phyloP scores from a whole-genome alignment of 179 eudicot genomes.

The Carnegiea gigantea region DNA sequence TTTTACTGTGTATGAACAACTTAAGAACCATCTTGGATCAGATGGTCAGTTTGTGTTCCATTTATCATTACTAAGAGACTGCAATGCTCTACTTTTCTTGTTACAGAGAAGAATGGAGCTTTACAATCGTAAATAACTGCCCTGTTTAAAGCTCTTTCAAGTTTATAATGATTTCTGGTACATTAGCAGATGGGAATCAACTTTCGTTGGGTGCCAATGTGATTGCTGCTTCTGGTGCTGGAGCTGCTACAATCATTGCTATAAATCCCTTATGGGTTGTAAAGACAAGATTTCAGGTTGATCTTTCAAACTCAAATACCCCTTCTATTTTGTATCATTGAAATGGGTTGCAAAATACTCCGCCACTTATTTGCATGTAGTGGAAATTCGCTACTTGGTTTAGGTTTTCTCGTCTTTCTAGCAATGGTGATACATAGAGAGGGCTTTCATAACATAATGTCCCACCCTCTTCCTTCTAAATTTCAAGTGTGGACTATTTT shows the following conservation, averaged over 20 bases:
- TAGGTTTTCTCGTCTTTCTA: too few relatives aligned
- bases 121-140: neutral
- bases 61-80: neutral
- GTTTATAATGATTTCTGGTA: constrained; percentile 25
- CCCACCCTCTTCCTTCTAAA: too few relatives aligned
- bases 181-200: constrained; percentile 57
- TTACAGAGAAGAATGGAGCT: neutral
- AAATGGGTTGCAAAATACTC: neutral
- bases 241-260: constrained; percentile 77
- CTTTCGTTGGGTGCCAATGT: constrained; percentile 87
- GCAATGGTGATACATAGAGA: too few relatives aligned
- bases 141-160: constrained; percentile 13
- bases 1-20: constrained; percentile 83
- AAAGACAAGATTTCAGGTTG: constrained; percentile 90
- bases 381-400: neutral
- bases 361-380: neutral
- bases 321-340: neutral
- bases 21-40: constrained; percentile 65
- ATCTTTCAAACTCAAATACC: constrained; percentile 16
- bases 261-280: constrained; percentile 99
- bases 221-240: constrained; percentile 97
- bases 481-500: neutral
- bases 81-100: too few relatives aligned
- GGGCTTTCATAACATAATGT: too few relatives aligned
- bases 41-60: constrained; percentile 59